These are phyloP conservation scores for Aspergillus incahuasiensis DNA, from an alignment of 495 filamentous ascomycete species.

Conservation along the genomic window DNA sequence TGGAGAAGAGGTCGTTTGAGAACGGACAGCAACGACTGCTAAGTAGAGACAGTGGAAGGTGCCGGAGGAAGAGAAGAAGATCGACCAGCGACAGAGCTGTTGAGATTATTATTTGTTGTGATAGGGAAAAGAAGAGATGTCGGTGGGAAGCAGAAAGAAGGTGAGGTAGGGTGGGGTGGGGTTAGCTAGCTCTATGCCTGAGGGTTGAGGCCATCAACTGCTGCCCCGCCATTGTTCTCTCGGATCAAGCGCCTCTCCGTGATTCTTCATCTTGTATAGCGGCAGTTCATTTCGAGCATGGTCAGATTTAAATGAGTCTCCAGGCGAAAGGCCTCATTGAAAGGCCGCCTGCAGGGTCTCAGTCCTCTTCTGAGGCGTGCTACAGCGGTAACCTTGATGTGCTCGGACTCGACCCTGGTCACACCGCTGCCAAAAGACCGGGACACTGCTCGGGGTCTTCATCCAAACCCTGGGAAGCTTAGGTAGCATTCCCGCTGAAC, in stretches of 20 bases:
- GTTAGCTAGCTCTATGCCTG: constrained; percentile 28
- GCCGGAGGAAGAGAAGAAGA: not conserved
- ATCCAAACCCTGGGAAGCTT: not conserved
- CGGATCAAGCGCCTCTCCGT: not conserved
- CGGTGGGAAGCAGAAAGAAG: constrained; percentile 21
- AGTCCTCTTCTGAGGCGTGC: no score
- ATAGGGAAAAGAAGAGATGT: constrained; percentile 11
- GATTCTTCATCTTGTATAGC: no score
- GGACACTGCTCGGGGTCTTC: not conserved
- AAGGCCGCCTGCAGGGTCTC: not conserved
- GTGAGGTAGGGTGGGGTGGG: constrained; percentile 19
- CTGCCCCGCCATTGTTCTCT: constrained; percentile 10
- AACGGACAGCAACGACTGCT: constrained; percentile 16
- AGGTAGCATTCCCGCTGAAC: not conserved
- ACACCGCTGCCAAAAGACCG: not conserved
- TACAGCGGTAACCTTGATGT: no score
- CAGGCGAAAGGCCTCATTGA: not conserved
- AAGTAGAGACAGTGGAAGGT: not conserved
- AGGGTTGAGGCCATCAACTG: constrained; percentile 13
- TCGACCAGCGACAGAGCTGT: constrained; percentile 10
- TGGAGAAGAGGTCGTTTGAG: constrained; percentile 18
- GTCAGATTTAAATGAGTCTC: no score
- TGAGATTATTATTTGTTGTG: constrained; percentile 4
- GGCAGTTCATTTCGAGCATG: no score
- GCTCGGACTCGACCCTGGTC: not conserved